Conservation (phyloP, 2,329 filamentous ascomycete genomes). For the Podosphaera fusca region DNA sequence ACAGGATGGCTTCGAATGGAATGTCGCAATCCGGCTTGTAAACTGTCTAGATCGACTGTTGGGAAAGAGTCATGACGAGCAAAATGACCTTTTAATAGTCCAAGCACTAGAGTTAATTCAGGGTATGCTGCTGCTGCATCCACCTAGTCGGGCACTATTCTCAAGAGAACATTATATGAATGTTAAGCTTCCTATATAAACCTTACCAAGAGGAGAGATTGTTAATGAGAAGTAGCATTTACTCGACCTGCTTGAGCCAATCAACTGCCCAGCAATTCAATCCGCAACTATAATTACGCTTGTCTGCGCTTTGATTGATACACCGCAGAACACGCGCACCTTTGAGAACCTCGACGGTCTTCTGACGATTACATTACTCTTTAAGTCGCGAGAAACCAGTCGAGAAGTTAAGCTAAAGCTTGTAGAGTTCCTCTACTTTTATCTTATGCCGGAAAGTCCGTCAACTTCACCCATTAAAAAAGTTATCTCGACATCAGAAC, state of each 20-base stretch:
- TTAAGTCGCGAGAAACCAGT: constrained; percentile 68
- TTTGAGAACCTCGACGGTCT: constrained; percentile 87
- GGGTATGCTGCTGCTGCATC: constrained; percentile 69
- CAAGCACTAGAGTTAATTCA: constrained; percentile 75
- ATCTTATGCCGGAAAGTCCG: constrained; percentile 78
- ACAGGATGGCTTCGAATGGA: constrained; percentile 96
- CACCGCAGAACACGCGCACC: constrained; percentile 67
- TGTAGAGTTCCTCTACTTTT: constrained; percentile 97
- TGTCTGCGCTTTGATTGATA: constrained; percentile 69
- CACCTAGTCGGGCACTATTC: constrained; percentile 71
- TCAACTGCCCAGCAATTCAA: constrained; percentile 80
- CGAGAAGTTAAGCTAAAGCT: constrained; percentile 84
- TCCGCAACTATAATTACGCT: constrained; percentile 75
- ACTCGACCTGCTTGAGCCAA: constrained; percentile 78
- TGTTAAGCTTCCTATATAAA: constrained; percentile 22
- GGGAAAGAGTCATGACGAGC: constrained; percentile 57
- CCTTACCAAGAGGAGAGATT: neutral
- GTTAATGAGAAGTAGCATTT: constrained; percentile 34
- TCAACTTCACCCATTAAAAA: constrained; percentile 27
- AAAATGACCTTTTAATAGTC: constrained; percentile 74
- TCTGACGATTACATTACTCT: constrained; percentile 73
- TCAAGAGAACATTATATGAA: constrained; percentile 88
- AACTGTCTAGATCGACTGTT: constrained; percentile 68
- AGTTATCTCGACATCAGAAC: constrained; percentile 23
- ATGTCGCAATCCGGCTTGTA: constrained; percentile 70